Evolutionary conservation across 352 stramenopile genomes (phyloP), one percentile per base, ranked within the genome.

Genomic region (Phytophthora cryptogea): DNA sequence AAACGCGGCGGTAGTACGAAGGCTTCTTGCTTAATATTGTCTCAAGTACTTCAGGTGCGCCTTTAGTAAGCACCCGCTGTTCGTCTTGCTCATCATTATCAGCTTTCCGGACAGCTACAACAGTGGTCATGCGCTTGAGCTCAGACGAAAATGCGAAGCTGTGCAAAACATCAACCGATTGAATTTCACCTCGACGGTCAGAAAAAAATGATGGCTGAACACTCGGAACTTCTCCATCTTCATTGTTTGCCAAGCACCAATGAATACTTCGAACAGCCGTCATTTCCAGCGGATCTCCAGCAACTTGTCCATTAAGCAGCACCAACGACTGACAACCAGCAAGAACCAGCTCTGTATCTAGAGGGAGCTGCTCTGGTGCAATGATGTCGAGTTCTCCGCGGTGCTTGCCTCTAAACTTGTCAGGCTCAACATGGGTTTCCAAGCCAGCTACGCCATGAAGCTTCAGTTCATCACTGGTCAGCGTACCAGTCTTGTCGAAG

Each of bases 401-500:
- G 27, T 88, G 71, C 6, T 90, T 84, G 51, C 73, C 60, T 35
- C 41, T 72, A 7, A 63, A 65, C 20, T 59, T 57, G n/a, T 67
- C 51, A 0, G 43, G 73, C 41, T 87, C 54, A 32, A 63, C 54
- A 31, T 65, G 80, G 5, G 74, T 73, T 62, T 94, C 81, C 48
- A 93, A 78, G n/a, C 87, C 90, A 0, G 93, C 88, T 2, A 99
- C 92, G 43, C 97, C 97, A 52, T 92, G 82, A 4, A 98, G 72
- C 26, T 89, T 94, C 42, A 99, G 86, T 61, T 98, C 88, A 75
- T 99, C 97, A 16, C 88, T 98, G 1, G 97, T 99, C 47, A 99
- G 75, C n/a, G 97, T 99, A 26, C 98, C 98, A 11, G 97, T 99
- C 73, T 99, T 99, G 73, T 99, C 97, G 63, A 99, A 99, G 33